Evolutionary conservation across 2,329 filamentous ascomycete species (phyloP), one percentile per base, ranked within the genome.

Genomic region (Graphium sp.): DNA sequence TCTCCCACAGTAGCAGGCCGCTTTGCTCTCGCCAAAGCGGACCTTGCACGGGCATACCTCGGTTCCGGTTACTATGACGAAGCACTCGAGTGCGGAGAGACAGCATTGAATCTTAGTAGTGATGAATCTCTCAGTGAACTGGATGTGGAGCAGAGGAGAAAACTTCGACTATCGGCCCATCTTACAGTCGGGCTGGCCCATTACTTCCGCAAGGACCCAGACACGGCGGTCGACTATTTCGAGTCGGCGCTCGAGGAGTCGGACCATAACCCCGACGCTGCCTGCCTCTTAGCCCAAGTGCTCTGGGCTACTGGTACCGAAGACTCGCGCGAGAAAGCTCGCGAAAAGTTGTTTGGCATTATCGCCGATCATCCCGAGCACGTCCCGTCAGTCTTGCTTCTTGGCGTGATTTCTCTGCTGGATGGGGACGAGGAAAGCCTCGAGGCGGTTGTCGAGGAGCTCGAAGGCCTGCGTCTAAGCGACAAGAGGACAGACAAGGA

Each of bases 251-350:
- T 95, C 6, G 62, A 74, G 32, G 84, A 92, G 46, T 83, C 79
- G 1, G 56, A 68, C 18, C 67, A 68, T 21, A 74, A 83, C 35
- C 78, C 85, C 0, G 84, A 94, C 43, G 77, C 87, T 2, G 74
- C 84, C 1, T 94, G 85, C 43, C 61, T 94, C 9, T 61, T 95
- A 9, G 80, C 85, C 0, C 83, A 95, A 50, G 80, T 95, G 0
- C 63, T 95, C 1, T 98, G 89, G 87, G 85, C 85, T 0, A 83
- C 82, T 37, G 84, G 81, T 7, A 72, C 74, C 1, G 69, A 76
- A 6, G 63, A 74, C 1, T 79, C 85, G 31, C 71, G 76, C 26
- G 70, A 75, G 28, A 72, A 79, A 35, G 85, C 87, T 11, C 68
- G 83, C 4, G 73, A 79, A 29, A 69, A 81, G 37, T 62, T 98